phyloP scores from a whole-genome alignment of 306 rosid genomes.

The Heteromeles arbutifolia region DNA sequence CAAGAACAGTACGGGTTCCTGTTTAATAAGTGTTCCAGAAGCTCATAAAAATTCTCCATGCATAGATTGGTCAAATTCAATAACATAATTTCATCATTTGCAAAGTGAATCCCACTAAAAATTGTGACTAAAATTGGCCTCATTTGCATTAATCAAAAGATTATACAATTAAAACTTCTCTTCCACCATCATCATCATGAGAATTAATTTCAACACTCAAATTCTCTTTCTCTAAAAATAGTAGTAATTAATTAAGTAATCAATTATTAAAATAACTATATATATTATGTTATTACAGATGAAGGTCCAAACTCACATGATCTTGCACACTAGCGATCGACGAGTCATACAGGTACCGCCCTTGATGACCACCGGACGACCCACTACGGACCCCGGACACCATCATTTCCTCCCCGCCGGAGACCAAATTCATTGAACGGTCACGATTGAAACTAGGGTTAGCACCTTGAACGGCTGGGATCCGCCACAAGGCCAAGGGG shows the following conservation, averaged over 20 bases:
- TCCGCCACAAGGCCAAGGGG: conserved; percentile 66
- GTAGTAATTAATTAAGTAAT: not conserved
- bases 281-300: conserved; percentile 40
- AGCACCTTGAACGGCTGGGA: conserved; percentile 28
- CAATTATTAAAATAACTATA: not conserved
- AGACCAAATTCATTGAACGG: conserved; percentile 38
- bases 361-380: conserved; percentile 23
- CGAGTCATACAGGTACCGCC: conserved; percentile 41
- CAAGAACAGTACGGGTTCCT: not conserved
- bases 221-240: not conserved
- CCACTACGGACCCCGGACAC: conserved; percentile 23
- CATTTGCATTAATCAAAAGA: not conserved
- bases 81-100: not conserved
- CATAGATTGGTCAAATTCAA: not conserved
- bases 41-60: no score
- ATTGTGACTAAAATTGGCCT: not conserved
- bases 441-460: conserved; percentile 51
- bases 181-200: not conserved
- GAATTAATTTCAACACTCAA: conserved; percentile 2
- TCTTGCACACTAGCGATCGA: conserved; percentile 40
- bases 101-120: not conserved
- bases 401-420: conserved; percentile 40
- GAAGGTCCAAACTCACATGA: conserved; percentile 92
- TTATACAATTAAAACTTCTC: not conserved
- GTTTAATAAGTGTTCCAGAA: no score